These are phyloP conservation scores for Trichoderma koningii DNA, from an alignment of 2,329 filamentous ascomycete genomes.

Conservation along the genomic window DNA sequence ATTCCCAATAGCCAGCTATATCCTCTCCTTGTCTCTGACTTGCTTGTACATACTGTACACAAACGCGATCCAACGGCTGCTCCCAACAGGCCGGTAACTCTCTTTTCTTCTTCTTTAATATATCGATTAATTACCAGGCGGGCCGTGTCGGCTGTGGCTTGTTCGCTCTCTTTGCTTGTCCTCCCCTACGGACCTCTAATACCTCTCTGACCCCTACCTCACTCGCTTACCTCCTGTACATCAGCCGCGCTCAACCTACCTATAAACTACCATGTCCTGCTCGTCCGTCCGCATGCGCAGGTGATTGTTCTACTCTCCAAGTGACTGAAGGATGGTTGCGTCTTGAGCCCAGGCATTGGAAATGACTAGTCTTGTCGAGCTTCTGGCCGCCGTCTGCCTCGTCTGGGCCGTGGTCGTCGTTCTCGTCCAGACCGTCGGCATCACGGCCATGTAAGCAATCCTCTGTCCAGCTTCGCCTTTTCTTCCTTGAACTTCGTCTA, in stretches of 20 bases:
- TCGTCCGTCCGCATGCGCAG: not conserved
- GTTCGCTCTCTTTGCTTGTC: not conserved
- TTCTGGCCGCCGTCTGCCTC: constrained; percentile 51
- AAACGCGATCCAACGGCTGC: not conserved
- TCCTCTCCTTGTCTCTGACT: too few species aligned
- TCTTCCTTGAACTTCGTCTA: not conserved
- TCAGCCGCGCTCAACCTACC: not conserved
- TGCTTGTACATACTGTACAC: not conserved
- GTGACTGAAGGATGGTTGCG: constrained; percentile 24
- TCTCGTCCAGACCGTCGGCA: constrained; percentile 58
- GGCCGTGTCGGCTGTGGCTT: not conserved
- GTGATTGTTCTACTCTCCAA: constrained; percentile 9
- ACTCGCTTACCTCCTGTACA: too few species aligned
- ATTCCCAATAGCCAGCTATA: too few species aligned
- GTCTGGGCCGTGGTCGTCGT: constrained; percentile 57
- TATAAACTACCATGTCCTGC: constrained; percentile 9
- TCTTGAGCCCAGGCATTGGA: constrained; percentile 19
- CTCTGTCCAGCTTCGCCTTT: not conserved
- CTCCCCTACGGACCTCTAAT: not conserved
- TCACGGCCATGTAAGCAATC: constrained; percentile 54
- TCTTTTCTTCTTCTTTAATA: not conserved
- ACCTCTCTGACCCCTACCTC: not conserved
- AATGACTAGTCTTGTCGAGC: constrained; percentile 40
- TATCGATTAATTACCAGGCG: not conserved
- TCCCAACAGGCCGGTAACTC: not conserved